These are phyloP conservation scores for Thermothielavioides terrestris DNA, from an alignment of 495 filamentous ascomycete species.

Conservation along the genomic window DNA sequence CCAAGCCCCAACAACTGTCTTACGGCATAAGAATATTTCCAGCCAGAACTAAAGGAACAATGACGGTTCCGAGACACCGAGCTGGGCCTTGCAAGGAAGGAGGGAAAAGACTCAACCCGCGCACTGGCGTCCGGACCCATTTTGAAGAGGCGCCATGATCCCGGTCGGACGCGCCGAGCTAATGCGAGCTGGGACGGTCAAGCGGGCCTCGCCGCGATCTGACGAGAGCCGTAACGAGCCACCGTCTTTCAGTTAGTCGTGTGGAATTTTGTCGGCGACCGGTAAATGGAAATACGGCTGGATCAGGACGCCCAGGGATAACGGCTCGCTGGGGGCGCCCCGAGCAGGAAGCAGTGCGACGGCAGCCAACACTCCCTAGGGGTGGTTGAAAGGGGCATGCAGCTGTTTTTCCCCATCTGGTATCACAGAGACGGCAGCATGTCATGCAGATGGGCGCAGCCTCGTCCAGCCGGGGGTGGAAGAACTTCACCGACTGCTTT, in stretches of 20 bases:
- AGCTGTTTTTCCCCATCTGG: not conserved
- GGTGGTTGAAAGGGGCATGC: too few relatives aligned
- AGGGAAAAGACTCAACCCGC: not conserved
- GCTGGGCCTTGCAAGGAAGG: not conserved
- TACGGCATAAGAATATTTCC: too few relatives aligned
- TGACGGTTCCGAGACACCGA: not conserved
- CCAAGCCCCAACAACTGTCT: too few relatives aligned
- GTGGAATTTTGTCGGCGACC: too few relatives aligned
- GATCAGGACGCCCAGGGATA: too few relatives aligned
- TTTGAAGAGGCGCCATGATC: not conserved
- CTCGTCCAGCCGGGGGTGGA: not conserved
- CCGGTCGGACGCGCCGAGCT: not conserved
- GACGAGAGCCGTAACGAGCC: too few relatives aligned
- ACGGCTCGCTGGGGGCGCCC: too few relatives aligned
- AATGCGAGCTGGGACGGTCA: not conserved
- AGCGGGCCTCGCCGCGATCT: not conserved
- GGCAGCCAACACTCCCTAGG: too few relatives aligned
- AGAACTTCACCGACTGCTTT: not conserved
- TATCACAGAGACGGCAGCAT: not conserved
- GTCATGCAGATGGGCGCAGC: not conserved
- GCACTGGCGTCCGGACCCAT: not conserved
- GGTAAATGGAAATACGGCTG: too few relatives aligned
- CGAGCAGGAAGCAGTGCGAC: too few relatives aligned
- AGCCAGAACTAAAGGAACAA: too few relatives aligned
- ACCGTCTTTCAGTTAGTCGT: too few relatives aligned